Evolutionary conservation across 78 protist species (phyloP), one percentile per base, ranked within the genome.

Genomic region (Chrysochromulina tobinii): DNA sequence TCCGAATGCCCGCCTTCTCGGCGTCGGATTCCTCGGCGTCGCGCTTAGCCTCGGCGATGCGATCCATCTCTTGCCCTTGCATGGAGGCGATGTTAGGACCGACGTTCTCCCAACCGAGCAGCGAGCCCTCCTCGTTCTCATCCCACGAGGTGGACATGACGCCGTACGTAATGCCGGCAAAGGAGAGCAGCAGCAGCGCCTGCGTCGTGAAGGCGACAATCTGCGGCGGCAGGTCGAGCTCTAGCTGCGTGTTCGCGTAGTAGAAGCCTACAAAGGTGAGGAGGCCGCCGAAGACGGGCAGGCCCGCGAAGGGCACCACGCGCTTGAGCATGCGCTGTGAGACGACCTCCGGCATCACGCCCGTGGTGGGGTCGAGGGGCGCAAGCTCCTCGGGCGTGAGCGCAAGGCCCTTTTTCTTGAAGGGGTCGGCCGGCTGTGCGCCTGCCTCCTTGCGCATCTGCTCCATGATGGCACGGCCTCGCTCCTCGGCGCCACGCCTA

Each of bases 131-230:
- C 83, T 4, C 58, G 27, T 50, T 57, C 57, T 75, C 83, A 25
- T 75, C 83, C 83, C 83, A 75, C 12, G 83, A 75, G 20, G 83
- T 75, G 23, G 83, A 75, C 57, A 75, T 38, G 83, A 75, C 83
- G 11, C 83, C 83, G 58, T 57, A 75, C 58, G 83, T 75, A 57
- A 75, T 75, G 20, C 83, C 83, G n/a, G 58, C 83, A 50, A 75
- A 75, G n/a, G 83, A 38, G 57, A 75, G 79, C 72, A 66, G 72
- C 27, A 66, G n/a, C 8, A 8, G 25, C 72, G 25, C 27, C 72
- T 66, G 72, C 23, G 72, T 66, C 23, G 72, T 4, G 72, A 17
- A 66, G 23, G 72, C 72, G 72, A 66, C 72, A 20, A 66, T 12
- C 72, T 9, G 23, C 14, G 83, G 83, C 18, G 83, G 83, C 1